Conservation (phyloP, 1,284 basidiomycete species). For the Anthracocystis panici-leucophaei region DNA sequence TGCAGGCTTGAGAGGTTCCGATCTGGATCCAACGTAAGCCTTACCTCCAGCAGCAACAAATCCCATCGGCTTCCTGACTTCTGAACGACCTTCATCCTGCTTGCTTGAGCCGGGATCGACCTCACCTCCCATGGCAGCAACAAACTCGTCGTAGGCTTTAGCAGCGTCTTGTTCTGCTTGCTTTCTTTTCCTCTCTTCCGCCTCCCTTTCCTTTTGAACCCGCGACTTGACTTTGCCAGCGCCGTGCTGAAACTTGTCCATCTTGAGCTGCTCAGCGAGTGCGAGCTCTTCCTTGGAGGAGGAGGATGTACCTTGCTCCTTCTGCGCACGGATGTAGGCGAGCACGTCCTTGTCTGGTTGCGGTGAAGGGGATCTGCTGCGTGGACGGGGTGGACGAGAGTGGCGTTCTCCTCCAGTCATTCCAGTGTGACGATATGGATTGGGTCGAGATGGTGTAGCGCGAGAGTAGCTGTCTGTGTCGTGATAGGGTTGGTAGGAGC, state of each 20-base stretch:
- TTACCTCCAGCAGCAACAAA: slow-evolving; percentile 57
- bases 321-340: slow-evolving; percentile 40
- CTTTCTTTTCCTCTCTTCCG: slow-evolving; percentile 52
- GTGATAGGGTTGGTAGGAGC: slow-evolving; percentile 1
- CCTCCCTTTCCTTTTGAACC: slow-evolving; percentile 57
- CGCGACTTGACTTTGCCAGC: slow-evolving; percentile 50
- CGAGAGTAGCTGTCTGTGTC: not conserved
- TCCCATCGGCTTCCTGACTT: slow-evolving; percentile 11
- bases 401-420: not conserved
- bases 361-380: slow-evolving; percentile 20
- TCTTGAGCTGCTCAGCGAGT: slow-evolving; percentile 39
- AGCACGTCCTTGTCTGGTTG: slow-evolving; percentile 42
- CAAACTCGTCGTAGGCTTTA: slow-evolving; percentile 58
- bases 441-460: not conserved
- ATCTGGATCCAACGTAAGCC: slow-evolving; percentile 31
- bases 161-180: slow-evolving; percentile 56
- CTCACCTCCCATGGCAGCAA: slow-evolving; percentile 54
- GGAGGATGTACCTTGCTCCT: slow-evolving; percentile 7
- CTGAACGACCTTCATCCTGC: not conserved
- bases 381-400: slow-evolving; percentile 3
- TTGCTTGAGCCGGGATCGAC: not conserved
- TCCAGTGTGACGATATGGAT: not conserved
- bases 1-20: not conserved
- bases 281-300: slow-evolving; percentile 10
- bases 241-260: slow-evolving; percentile 46